Evolutionary conservation across 768 basidiomycete species (phyloP).

Genomic region (Boletus reticuloceps): DNA sequence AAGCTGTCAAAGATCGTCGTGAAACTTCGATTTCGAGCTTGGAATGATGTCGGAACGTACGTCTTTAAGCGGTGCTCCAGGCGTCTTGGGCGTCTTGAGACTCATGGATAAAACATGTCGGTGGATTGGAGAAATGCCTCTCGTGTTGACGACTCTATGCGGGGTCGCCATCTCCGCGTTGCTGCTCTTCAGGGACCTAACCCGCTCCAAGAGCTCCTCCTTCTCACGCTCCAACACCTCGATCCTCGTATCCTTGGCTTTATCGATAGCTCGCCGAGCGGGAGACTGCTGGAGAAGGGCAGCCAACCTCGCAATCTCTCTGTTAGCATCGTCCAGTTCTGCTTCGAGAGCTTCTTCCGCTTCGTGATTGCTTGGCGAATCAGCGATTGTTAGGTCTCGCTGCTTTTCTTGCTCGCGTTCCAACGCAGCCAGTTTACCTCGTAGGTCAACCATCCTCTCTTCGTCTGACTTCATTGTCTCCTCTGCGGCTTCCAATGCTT

Average conservation of each 20-base stretch:
- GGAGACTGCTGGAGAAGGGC: slow-evolving; percentile 68
- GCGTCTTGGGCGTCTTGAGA: slow-evolving; percentile 68
- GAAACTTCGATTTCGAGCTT: background rate
- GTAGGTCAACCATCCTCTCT: slow-evolving; percentile 48
- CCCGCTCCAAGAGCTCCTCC: slow-evolving; percentile 70
- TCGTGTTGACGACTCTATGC: slow-evolving; percentile 49
- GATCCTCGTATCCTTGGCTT: slow-evolving; percentile 72
- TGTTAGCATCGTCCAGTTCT: slow-evolving; percentile 75
- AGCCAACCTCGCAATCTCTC: slow-evolving; percentile 70
- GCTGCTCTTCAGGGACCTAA: slow-evolving; percentile 55
- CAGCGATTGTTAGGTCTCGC: slow-evolving; percentile 22
- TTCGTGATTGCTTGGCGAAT: slow-evolving; percentile 44
- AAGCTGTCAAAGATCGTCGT: slow-evolving; percentile 41
- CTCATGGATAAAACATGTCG: slow-evolving; percentile 70
- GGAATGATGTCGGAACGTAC: slow-evolving; percentile 40
- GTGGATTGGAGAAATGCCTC: slow-evolving; percentile 74
- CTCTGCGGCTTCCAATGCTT: slow-evolving; percentile 73
- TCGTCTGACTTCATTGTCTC: slow-evolving; percentile 65
- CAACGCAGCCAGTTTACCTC: slow-evolving; percentile 47
- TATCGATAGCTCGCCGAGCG: slow-evolving; percentile 73
- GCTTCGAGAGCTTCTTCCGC: slow-evolving; percentile 61
- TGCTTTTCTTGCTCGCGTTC: slow-evolving; percentile 55
- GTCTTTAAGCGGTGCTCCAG: slow-evolving; percentile 74
- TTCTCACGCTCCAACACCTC: slow-evolving; percentile 75
- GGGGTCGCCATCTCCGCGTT: slow-evolving; percentile 57